Conservation (phyloP, 1,139 yeast genomes). For the Scheffersomyces cryptocercus region DNA sequence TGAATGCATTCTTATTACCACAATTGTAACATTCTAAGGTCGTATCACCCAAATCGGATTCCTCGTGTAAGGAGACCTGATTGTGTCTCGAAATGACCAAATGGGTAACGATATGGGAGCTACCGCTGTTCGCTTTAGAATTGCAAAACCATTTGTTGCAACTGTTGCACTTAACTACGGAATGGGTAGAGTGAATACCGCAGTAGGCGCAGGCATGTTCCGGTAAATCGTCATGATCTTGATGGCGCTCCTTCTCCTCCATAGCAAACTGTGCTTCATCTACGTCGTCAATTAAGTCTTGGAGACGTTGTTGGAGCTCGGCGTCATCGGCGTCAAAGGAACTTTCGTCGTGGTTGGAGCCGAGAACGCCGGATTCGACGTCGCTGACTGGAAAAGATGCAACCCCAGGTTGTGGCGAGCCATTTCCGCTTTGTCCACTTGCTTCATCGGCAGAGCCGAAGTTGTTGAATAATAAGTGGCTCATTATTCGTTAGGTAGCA, state of each 20-base stretch:
- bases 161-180: slow-evolving; percentile 73
- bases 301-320: background rate
- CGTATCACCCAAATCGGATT: slow-evolving; percentile 83
- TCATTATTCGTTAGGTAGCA: slow-evolving; percentile 14
- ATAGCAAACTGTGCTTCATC: slow-evolving; percentile 1
- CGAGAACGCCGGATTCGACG: background rate
- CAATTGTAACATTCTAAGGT: slow-evolving; percentile 88
- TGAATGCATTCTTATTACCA: slow-evolving; percentile 78
- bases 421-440: too few species aligned
- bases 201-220: slow-evolving; percentile 70
- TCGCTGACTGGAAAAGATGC: too few species aligned
- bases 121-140: slow-evolving; percentile 57
- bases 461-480: slow-evolving; percentile 25
- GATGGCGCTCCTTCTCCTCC: slow-evolving; percentile 3
- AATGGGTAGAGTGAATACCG: slow-evolving; percentile 64
- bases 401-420: too few species aligned
- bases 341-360: background rate
- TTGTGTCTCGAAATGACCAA: slow-evolving; percentile 80
- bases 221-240: slow-evolving; percentile 14
- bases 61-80: slow-evolving; percentile 71
- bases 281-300: background rate
- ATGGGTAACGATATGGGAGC: slow-evolving; percentile 88
- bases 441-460: slow-evolving; percentile 8
- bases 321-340: slow-evolving; percentile 7
- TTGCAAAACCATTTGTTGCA: slow-evolving; percentile 94